Evolutionary conservation across 768 basidiomycete genomes (phyloP), one percentile per base, ranked within the genome.

Genomic region (Phlebiopsis flavidoalba): DNA sequence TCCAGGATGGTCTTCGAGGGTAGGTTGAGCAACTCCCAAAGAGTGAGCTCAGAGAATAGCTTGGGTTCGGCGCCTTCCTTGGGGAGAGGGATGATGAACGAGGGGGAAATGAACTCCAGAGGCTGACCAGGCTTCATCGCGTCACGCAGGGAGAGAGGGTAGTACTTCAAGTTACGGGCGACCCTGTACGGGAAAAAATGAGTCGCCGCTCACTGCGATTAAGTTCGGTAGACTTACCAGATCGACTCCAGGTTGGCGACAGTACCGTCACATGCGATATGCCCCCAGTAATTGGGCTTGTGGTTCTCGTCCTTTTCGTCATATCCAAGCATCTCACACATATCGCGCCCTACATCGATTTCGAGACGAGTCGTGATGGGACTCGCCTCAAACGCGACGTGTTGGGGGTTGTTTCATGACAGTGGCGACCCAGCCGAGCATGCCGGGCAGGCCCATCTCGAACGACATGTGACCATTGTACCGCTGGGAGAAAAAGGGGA

Each of bases 151-250:
- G 79, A 73, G 1, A 81, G 66, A 1, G 79, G 75, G 61, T 79
- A 81, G 59, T 72, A 80, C 61, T 81, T 80, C 57, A 80, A 67
- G 64, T 80, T 79, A 12, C 79, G 77, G 15, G 79, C 80, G n/a
- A 55, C 54, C 54, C 54, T 55, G 15, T 17, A 26, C 7, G 22
- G n/a, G 7, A 43, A 40, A 45, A 21, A 3, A 36, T 17, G 15
- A 45, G 48, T 43, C 40, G 17, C 2, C 3, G 40, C 10, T 10
- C 17, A 43, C 10, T 12, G 17, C 10, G 40, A 17, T 12, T 12
- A 43, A 5, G 26, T 6, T 19, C 7, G 5, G 33, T 35, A 54
- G 10, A 12, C 74, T 60, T 50, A 74, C 79, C 78, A 80, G 60
- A 79, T 76, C 15, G 80, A 77, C 64, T 81, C 80, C 58, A 80